A percentile compares a stretch with the other conserved stretches of the same genome.
These are phyloP conservation scores for Penicillium sp. DNA, from an alignment of 2,329 filamentous ascomycete genomes.

Conservation along the genomic window DNA sequence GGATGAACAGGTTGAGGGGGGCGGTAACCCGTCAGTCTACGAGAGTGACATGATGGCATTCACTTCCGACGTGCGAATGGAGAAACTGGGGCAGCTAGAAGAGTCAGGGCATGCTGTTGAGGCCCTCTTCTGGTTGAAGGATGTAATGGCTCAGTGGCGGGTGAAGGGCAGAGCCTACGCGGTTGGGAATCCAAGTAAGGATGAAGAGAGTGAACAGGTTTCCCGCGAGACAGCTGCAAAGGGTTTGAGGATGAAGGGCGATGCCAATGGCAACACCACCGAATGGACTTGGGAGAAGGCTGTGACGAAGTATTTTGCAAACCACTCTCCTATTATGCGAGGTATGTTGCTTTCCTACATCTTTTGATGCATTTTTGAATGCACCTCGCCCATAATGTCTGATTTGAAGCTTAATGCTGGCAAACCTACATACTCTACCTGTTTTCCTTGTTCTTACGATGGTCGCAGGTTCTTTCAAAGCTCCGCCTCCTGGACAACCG, in stretches of 20 bases:
- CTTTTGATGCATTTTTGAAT: not conserved
- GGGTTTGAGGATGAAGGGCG: conserved; percentile 47
- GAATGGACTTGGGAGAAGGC: conserved; percentile 78
- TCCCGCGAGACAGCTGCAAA: conserved; percentile 59
- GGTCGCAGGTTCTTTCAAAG: conserved; percentile 63
- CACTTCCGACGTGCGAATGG: conserved; percentile 86
- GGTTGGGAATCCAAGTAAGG: conserved; percentile 65
- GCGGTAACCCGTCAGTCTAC: conserved; percentile 64
- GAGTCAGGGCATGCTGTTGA: conserved; percentile 70
- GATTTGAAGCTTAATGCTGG: not conserved
- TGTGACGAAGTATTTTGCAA: conserved; percentile 85
- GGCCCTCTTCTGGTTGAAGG: conserved; percentile 75
- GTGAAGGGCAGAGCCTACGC: conserved; percentile 74
- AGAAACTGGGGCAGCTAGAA: conserved; percentile 73
- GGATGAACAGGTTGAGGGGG: conserved; percentile 33
- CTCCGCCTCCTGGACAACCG: conserved; percentile 66
- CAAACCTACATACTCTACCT: not conserved
- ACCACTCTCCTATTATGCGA: conserved; percentile 76
- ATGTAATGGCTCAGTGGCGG: conserved; percentile 76
- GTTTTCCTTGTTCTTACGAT: conserved; percentile 3
- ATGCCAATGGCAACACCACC: conserved; percentile 23
- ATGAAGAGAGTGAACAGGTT: conserved; percentile 45
- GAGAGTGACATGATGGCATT: conserved; percentile 77
- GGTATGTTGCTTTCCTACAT: conserved; percentile 42
- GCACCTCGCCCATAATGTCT: not conserved